These are phyloP conservation scores for Nicotiana knightiana DNA, from an alignment of 257 asterid species.

Conservation along the genomic window DNA sequence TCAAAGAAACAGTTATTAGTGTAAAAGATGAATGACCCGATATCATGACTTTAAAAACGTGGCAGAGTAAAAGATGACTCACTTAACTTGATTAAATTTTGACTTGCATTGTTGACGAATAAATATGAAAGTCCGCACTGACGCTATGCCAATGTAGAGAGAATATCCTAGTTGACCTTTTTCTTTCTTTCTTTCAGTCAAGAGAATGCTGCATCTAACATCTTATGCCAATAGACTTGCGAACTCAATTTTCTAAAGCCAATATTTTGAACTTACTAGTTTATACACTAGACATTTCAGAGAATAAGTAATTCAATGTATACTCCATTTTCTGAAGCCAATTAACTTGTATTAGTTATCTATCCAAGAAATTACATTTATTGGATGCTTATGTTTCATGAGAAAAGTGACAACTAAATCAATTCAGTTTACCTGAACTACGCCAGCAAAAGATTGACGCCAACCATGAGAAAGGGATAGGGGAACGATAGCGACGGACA, in stretches of 20 bases:
- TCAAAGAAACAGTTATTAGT: not conserved
- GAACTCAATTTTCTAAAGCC: not conserved
- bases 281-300: not conserved
- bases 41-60: not conserved
- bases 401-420: not conserved
- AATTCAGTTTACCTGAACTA: conserved; percentile 60
- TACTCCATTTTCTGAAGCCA: not conserved
- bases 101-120: not conserved
- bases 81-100: not conserved
- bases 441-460: conserved; percentile 87
- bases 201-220: not conserved
- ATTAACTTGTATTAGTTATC: not conserved
- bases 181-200: not conserved
- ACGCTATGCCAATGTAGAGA: not conserved
- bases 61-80: not conserved
- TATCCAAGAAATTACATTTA: not conserved
- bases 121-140: not conserved
- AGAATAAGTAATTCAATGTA: not conserved
- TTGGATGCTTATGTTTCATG: not conserved
- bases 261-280: not conserved
- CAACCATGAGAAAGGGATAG: conserved; percentile 70
- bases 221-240: not conserved
- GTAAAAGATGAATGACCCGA: not conserved
- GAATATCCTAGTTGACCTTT: conserved; percentile 3
- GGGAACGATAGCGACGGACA: conserved; percentile 99